Conservation (phyloP, 768 basidiomycete species). For the Mycena venus region DNA sequence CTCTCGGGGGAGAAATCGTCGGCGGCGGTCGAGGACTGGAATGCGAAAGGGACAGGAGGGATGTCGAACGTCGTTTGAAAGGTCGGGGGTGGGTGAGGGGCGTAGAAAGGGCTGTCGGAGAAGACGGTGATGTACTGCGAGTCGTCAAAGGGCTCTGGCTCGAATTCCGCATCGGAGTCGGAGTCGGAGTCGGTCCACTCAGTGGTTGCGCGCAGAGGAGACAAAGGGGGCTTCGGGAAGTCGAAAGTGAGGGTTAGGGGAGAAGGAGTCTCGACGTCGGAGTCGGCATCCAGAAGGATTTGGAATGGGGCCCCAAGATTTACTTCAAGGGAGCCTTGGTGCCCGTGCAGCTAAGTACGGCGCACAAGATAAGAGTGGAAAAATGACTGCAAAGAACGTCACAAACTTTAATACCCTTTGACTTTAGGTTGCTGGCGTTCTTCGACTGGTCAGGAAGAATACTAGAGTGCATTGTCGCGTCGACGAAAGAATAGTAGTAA, state of each 20-base stretch:
- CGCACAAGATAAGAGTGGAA: not conserved
- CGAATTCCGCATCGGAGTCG: conserved; percentile 14
- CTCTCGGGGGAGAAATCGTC: not conserved
- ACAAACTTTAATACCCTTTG: conserved; percentile 20
- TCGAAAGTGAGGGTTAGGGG: conserved; percentile 28
- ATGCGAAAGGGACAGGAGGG: not conserved
- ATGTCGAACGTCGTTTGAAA: conserved; percentile 19
- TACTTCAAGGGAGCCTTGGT: conserved; percentile 12
- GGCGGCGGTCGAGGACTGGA: not conserved
- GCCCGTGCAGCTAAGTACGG: not conserved
- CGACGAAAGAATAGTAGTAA: conserved; percentile 18
- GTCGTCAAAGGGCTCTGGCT: not conserved
- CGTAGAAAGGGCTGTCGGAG: conserved; percentile 24
- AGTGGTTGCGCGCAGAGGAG: conserved; percentile 8
- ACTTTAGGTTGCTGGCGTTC: not conserved
- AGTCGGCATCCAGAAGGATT: conserved; percentile 16
- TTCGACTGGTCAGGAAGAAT: not conserved
- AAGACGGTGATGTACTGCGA: conserved; percentile 28
- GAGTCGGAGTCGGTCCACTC: conserved; percentile 30
- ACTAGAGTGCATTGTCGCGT: conserved; percentile 18
- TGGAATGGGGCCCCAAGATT: conserved; percentile 19
- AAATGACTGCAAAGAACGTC: not conserved
- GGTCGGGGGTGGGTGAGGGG: conserved; percentile 4
- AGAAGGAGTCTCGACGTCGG: conserved; percentile 27
- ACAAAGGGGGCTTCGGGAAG: conserved; percentile 5